phyloP scores from a whole-genome alignment of 306 rosid genomes.

The Trifolium repens region DNA sequence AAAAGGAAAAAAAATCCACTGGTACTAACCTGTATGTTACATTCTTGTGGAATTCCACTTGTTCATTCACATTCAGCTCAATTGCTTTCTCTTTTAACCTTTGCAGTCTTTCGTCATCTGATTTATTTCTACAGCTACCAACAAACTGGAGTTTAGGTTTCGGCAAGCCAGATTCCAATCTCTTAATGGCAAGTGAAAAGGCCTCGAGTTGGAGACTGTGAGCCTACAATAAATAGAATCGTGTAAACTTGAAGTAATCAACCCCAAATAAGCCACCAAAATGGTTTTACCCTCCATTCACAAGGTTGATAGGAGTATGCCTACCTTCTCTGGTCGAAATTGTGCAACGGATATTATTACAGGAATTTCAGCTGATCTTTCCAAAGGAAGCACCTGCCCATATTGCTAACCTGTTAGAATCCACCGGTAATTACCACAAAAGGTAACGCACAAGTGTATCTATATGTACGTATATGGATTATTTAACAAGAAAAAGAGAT shows the following conservation, averaged over 20 bases:
- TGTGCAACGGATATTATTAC: conserved; percentile 89
- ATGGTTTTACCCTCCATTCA: conserved; percentile 52
- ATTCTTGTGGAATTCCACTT: conserved; percentile 85
- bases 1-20: neutral
- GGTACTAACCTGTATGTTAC: conserved; percentile 72
- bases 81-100: conserved; percentile 65
- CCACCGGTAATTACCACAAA: conserved; percentile 29
- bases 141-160: conserved; percentile 90
- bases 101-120: conserved; percentile 87
- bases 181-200: conserved; percentile 73
- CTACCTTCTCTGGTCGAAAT: conserved; percentile 98
- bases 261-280: conserved; percentile 49
- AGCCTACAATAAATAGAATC: conserved; percentile 63
- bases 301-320: conserved; percentile 58
- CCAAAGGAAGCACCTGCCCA: conserved; percentile 85
- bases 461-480: neutral
- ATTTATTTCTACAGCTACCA: conserved; percentile 88
- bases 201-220: conserved; percentile 95
- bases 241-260: conserved; percentile 39
- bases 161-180: conserved; percentile 55
- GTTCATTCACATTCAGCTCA: conserved; percentile 68
- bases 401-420: conserved; percentile 45
- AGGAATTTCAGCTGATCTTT: conserved; percentile 60
- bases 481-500: neutral
- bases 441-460: neutral